phyloP scores from a whole-genome alignment of 495 filamentous ascomycete genomes.

The Bathelium albidoporum region DNA sequence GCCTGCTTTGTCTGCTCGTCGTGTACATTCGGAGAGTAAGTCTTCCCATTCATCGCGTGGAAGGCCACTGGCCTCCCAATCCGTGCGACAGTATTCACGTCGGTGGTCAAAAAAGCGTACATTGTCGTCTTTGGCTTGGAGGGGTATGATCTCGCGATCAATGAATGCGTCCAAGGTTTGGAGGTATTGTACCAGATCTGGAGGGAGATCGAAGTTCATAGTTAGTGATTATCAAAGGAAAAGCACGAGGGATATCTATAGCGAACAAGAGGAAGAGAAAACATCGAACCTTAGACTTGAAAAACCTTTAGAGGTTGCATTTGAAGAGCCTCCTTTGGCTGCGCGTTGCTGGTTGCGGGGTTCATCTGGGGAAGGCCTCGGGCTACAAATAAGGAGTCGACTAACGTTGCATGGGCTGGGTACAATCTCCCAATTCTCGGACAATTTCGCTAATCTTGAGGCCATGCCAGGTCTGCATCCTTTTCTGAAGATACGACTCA shows the following conservation, averaged over 20 bases:
- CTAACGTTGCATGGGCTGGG: too few relatives aligned
- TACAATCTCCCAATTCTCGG: too few relatives aligned
- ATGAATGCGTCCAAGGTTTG: conserved; percentile 44
- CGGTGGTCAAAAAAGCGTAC: conserved; percentile 53
- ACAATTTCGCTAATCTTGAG: too few relatives aligned
- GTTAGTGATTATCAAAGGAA: conserved; percentile 1
- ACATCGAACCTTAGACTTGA: too few relatives aligned
- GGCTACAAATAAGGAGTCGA: too few relatives aligned
- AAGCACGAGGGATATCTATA: neutral
- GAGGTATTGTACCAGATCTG: conserved; percentile 38
- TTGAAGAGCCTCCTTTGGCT: too few relatives aligned
- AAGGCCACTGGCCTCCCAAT: conserved; percentile 44
- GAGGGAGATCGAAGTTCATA: conserved; percentile 49
- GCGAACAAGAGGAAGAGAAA: too few relatives aligned
- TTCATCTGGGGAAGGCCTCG: too few relatives aligned
- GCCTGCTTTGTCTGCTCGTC: conserved; percentile 42
- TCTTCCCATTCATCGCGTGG: conserved; percentile 47
- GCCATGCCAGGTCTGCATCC: too few relatives aligned
- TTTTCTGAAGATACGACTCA: too few relatives aligned
- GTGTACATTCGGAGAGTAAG: conserved; percentile 36
- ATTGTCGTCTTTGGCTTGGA: conserved; percentile 43
- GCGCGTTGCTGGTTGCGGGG: too few relatives aligned
- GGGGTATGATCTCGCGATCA: conserved; percentile 38
- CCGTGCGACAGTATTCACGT: conserved; percentile 46
- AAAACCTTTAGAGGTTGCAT: too few relatives aligned